These are phyloP conservation scores for Evansstolkia leycettana DNA, from an alignment of 495 filamentous ascomycete species.

Conservation along the genomic window DNA sequence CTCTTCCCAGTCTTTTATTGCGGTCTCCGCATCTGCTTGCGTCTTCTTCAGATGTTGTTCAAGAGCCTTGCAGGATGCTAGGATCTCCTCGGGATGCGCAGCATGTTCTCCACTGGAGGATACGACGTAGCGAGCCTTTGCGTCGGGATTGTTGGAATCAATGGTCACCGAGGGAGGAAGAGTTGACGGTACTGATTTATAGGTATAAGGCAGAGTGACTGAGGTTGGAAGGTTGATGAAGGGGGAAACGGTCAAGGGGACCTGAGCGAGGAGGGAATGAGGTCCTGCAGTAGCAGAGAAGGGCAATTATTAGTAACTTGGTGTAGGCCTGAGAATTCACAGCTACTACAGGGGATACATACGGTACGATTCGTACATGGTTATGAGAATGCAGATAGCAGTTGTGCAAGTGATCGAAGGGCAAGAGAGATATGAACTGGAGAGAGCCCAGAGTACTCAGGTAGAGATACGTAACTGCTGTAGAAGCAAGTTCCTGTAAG, in stretches of 20 bases:
- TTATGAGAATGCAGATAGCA: neutral
- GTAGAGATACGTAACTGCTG: too few species aligned
- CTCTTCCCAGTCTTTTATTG: constrained; percentile 59
- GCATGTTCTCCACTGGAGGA: constrained; percentile 60
- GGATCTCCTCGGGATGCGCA: constrained; percentile 70
- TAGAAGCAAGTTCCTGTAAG: too few species aligned
- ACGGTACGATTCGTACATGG: constrained; percentile 37
- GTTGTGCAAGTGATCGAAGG: too few species aligned
- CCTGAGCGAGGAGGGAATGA: constrained; percentile 81
- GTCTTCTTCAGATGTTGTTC: constrained; percentile 59
- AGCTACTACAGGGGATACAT: constrained; percentile 5
- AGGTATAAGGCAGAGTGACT: constrained; percentile 89
- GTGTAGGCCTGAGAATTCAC: neutral
- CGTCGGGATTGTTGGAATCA: constrained; percentile 26
- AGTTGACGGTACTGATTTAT: constrained; percentile 75
- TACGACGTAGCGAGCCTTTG: constrained; percentile 55
- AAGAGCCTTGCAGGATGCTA: constrained; percentile 64
- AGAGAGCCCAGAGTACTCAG: too few species aligned
- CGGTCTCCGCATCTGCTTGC: constrained; percentile 47
- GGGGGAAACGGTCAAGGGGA: constrained; percentile 86
- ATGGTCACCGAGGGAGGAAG: constrained; percentile 67
- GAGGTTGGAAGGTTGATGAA: constrained; percentile 86
- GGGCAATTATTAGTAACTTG: neutral
- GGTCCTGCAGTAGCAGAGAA: constrained; percentile 39
- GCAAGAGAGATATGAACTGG: too few species aligned